These are phyloP conservation scores for Zygnema cylindricum DNA, from an alignment of 139 green algal species.

Conservation along the genomic window DNA sequence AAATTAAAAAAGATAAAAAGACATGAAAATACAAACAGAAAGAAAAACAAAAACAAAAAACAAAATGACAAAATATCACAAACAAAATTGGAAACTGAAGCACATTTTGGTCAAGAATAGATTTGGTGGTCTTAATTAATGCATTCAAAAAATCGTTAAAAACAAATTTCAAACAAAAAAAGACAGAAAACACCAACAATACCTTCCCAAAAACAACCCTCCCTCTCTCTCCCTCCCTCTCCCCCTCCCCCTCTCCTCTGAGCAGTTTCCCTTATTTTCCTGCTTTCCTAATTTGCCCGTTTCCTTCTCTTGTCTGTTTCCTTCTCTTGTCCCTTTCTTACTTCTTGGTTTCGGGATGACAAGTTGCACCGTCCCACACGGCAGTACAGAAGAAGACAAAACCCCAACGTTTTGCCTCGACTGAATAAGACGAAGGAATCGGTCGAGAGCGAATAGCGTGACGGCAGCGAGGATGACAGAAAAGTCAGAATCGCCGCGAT, in stretches of 20 bases:
- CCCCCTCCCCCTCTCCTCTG: background rate
- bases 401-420: background rate
- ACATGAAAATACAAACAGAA: background rate
- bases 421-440: background rate
- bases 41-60: background rate
- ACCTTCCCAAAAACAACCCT: background rate
- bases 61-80: background rate
- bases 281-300: background rate
- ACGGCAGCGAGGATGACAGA: background rate
- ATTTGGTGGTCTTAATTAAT: background rate
- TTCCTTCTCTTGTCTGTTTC: background rate
- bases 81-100: background rate
- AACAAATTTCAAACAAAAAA: background rate
- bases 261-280: background rate
- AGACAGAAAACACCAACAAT: background rate
- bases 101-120: background rate
- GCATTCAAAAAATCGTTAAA: background rate
- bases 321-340: background rate
- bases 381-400: background rate
- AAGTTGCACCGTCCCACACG: background rate
- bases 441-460: background rate
- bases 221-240: background rate
- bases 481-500: constrained; percentile 13
- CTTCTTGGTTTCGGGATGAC: constrained; percentile 11
- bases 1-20: background rate